phyloP scores from a whole-genome alignment of 768 basidiomycete species.

The Boletus bicolor region DNA sequence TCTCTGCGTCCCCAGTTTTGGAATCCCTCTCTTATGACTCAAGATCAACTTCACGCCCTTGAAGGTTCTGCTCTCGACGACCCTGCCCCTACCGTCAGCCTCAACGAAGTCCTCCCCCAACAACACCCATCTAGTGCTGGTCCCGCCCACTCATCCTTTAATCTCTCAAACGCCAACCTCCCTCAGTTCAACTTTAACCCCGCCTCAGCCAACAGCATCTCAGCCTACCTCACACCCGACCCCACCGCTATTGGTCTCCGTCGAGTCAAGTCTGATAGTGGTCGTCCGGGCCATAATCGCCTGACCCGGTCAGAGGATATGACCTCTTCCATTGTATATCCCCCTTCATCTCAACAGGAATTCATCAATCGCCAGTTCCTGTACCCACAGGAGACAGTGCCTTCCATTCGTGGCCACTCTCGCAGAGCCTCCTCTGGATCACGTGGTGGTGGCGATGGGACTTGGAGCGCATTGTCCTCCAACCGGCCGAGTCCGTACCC shows the following conservation, averaged over 20 bases:
- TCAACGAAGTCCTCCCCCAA: conserved; percentile 28
- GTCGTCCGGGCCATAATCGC: conserved; percentile 45
- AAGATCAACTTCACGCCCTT: conserved; percentile 33
- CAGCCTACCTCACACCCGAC: conserved; percentile 39
- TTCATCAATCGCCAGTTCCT: conserved; percentile 44
- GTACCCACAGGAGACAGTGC: conserved; percentile 37
- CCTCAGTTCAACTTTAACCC: conserved; percentile 37
- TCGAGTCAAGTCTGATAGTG: conserved; percentile 47
- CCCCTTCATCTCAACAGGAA: conserved; percentile 39
- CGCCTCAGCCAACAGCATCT: conserved; percentile 33
- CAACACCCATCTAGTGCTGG: conserved; percentile 22
- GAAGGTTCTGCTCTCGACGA: conserved; percentile 40
- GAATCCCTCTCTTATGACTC: conserved; percentile 40
- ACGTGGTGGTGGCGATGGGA: conserved; percentile 26
- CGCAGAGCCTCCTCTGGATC: conserved; percentile 44
- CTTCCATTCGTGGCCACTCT: conserved; percentile 40
- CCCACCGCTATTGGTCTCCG: conserved; percentile 37
- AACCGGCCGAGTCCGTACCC: conserved; percentile 61
- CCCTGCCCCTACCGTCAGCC: conserved; percentile 29
- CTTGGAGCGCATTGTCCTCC: conserved; percentile 36
- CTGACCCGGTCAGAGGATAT: conserved; percentile 65
- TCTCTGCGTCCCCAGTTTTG: conserved; percentile 52
- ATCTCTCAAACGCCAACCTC: conserved; percentile 22
- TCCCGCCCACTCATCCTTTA: conserved; percentile 28
- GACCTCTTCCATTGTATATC: conserved; percentile 28